Conservation (phyloP, 371 early-diverging fungal genomes). For the Syncephalis plumigaleata region DNA sequence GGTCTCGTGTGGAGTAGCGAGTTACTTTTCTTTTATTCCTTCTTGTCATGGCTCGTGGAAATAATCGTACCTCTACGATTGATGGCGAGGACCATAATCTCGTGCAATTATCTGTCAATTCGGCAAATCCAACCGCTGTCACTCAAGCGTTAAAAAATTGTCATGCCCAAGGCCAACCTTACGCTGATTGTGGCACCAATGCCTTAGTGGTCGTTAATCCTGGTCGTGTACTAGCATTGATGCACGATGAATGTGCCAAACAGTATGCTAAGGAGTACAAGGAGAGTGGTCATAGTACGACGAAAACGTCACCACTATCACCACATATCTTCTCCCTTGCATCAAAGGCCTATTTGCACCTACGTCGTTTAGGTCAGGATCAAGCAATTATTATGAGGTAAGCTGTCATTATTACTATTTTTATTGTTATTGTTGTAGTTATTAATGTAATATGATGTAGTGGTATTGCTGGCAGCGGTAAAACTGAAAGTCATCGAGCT, state of each 20-base stretch:
- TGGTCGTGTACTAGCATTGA: no score
- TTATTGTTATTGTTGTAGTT: not conserved
- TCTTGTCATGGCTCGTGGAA: no score
- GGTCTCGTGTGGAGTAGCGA: no score
- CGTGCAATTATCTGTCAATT: no score
- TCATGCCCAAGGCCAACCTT: no score
- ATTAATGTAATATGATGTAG: slow-evolving; percentile 13
- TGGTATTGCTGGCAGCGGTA: slow-evolving; percentile 75
- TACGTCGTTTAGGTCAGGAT: slow-evolving; percentile 69
- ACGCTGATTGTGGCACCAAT: no score
- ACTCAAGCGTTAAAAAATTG: no score
- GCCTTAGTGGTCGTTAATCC: no score
- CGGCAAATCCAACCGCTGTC: no score
- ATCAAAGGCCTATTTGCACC: slow-evolving; percentile 54
- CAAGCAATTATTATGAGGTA: slow-evolving; percentile 55
- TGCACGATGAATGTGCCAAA: slow-evolving; percentile 41
- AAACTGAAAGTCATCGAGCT: slow-evolving; percentile 44
- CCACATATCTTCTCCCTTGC: slow-evolving; percentile 81
- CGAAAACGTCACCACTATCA: slow-evolving; percentile 12
- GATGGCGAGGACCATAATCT: no score
- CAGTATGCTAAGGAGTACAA: slow-evolving; percentile 22
- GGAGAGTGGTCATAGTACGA: not conserved
- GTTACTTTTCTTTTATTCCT: no score
- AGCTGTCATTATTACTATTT: not conserved
- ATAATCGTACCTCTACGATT: no score